Percentiles rank a stretch among this genome's conserved stretches.
Conservation (phyloP, 768 basidiomycete species). For the Amyloporia xantha region DNA sequence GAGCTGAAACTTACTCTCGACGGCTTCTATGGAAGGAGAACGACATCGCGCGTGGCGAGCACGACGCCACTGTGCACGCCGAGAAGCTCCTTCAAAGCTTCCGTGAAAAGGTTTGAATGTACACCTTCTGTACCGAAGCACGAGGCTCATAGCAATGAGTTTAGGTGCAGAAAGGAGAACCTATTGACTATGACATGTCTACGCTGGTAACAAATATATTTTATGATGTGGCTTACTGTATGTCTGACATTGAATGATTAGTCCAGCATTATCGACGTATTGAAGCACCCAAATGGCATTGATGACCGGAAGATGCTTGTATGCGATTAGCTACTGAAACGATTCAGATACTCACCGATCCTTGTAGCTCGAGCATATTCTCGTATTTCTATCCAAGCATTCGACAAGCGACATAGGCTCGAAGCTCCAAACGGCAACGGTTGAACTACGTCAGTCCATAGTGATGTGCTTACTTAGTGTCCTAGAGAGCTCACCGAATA, state of each 20-base stretch:
- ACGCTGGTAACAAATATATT: conserved; percentile 36
- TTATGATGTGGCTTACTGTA: too few relatives aligned
- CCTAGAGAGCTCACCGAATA: background rate
- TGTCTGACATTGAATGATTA: conserved; percentile 18
- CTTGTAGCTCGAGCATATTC: conserved; percentile 60
- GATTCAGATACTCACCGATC: background rate
- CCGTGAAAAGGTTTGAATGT: background rate
- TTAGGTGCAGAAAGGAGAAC: conserved; percentile 40
- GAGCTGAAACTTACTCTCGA: too few relatives aligned
- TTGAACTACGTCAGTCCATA: conserved; percentile 56
- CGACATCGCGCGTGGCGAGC: too few relatives aligned
- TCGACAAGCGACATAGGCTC: conserved; percentile 40
- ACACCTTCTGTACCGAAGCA: too few relatives aligned
- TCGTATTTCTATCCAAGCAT: conserved; percentile 56
- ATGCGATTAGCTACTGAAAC: conserved; percentile 18
- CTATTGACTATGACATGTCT: conserved; percentile 31
- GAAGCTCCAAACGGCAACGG: conserved; percentile 28
- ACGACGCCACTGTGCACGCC: background rate
- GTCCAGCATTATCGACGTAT: conserved; percentile 54
- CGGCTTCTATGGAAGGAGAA: background rate
- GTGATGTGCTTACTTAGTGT: too few relatives aligned
- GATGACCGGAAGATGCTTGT: conserved; percentile 79
- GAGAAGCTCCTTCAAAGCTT: conserved; percentile 1
- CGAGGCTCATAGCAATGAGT: too few relatives aligned
- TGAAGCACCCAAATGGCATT: conserved; percentile 52